Conservation (phyloP, 305 asterid genomes). For the Fraxinus greggii region DNA sequence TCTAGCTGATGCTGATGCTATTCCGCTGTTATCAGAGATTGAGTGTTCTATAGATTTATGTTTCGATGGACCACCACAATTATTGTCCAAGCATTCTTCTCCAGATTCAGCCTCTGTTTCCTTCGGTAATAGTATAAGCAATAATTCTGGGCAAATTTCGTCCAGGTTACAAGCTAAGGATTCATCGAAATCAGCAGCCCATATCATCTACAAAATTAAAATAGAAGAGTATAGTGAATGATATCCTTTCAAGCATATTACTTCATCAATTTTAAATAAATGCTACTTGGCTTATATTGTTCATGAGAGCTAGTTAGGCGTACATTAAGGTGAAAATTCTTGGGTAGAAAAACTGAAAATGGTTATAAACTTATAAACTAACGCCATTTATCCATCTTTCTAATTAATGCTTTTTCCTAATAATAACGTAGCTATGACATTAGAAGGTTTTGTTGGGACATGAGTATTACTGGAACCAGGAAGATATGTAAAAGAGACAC, state of each 20-base stretch:
- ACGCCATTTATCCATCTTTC: neutral
- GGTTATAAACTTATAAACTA: neutral
- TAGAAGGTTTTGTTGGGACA: neutral
- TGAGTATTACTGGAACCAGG: neutral
- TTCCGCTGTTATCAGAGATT: conserved; percentile 48
- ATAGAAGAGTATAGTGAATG: neutral
- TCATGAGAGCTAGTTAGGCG: conserved; percentile 3
- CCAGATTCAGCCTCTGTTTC: conserved; percentile 54
- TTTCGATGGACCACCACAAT: conserved; percentile 40
- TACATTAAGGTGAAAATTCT: neutral
- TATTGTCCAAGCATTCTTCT: conserved; percentile 51
- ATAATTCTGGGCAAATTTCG: conserved; percentile 68
- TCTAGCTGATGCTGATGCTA: conserved; percentile 49
- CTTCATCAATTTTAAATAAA: conserved; percentile 9
- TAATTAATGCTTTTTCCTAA: neutral
- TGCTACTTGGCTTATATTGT: neutral
- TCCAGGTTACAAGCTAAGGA: conserved; percentile 62
- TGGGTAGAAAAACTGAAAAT: neutral
- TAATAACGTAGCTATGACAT: neutral
- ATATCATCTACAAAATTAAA: conserved; percentile 73
- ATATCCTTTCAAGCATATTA: neutral
- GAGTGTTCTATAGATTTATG: conserved; percentile 49
- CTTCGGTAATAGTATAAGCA: conserved; percentile 61
- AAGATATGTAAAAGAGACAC: neutral
- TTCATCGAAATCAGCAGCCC: conserved; percentile 98